Base-by-base conservation (phyloP, 139 green algal species). In the Cymbomonas tetramitiformis region DNA sequence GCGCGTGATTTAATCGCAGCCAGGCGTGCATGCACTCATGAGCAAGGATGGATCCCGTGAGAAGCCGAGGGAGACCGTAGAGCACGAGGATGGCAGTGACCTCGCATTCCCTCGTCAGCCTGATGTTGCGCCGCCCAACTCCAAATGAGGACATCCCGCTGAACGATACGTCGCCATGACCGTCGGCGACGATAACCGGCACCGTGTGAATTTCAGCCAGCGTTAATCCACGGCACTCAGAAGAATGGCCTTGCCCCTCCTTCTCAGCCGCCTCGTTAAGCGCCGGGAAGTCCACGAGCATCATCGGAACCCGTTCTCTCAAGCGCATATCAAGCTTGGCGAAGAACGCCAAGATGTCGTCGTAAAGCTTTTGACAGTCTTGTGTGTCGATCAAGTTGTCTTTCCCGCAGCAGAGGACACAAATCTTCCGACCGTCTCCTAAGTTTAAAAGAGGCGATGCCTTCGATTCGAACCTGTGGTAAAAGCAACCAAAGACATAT, bases 21-120 rank as follows among this genome's bases (percentile, higher is more conserved):
- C 75, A 94, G 0, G 85, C 87, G 61, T 95, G 88, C 83, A 88
- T 93, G 32, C 84, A 64, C 74, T 95, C 87, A 58, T 96, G 87
- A 21, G 85, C 86, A 3, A 94, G 65, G 58, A 95, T 88, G 54
- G 60, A 75, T 33, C 77, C 83, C 1, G 74, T 81, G 51, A 94
- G 75, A 69, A 94, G 64, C 23, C 75, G 67, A 4, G 88, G 88
- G 46, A 96, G 65, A 4, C 88, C 88, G 44, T 79, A 87, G 34
- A 94, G 63, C 29, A 94, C 79, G 55, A 94, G 70, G 18, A 96
- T 82, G 19, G 62, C 81, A 0, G 75, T 84, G 7, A 96, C 87
- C 29, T 65, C 28, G 10, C 15, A 9, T 4, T 18, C 32, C 23
- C 10, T 62, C 4, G 33, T 38, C 38, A 8, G 52, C 52, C 21